Percentiles rank a stretch among this genome's conserved stretches.
phyloP scores from a whole-genome alignment of 2,329 filamentous ascomycete genomes.

The Trichoderma citrinoviride region DNA sequence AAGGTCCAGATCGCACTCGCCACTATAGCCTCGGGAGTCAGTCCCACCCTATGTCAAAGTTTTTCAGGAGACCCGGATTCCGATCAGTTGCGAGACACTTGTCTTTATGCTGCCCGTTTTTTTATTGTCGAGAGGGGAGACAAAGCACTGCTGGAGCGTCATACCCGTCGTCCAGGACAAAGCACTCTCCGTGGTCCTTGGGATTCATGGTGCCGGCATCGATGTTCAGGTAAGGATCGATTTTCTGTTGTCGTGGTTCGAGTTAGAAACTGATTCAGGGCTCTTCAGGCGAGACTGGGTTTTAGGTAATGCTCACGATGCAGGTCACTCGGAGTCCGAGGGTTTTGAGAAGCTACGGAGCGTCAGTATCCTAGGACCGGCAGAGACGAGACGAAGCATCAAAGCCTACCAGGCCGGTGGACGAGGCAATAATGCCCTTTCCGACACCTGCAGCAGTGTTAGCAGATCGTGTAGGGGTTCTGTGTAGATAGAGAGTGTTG shows the following conservation, averaged over 20 bases:
- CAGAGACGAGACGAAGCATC: background rate
- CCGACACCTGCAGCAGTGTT: background rate
- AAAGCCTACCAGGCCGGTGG: background rate
- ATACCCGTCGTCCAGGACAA: conserved; percentile 74
- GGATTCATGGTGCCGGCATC: conserved; percentile 34
- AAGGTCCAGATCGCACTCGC: conserved; percentile 47
- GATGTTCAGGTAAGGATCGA: conserved; percentile 50
- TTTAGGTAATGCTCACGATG: background rate
- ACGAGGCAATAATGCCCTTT: conserved; percentile 22
- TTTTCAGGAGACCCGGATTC: background rate
- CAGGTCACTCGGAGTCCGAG: conserved; percentile 19
- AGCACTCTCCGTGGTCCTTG: conserved; percentile 74
- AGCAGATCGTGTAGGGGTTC: background rate
- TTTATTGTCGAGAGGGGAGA: background rate
- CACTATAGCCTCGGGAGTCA: background rate
- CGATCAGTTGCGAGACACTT: background rate
- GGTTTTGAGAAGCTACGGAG: conserved; percentile 11
- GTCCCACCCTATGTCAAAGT: background rate
- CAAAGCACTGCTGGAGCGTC: background rate
- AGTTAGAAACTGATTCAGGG: background rate
- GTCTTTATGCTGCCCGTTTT: background rate
- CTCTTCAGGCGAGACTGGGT: background rate
- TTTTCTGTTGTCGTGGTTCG: conserved; percentile 28
- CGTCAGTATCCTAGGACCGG: background rate
- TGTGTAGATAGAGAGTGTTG: conserved; percentile 31